A percentile compares a stretch with the other conserved stretches of the same genome.
These are phyloP conservation scores for Colletotrichum higginsianum DNA, from an alignment of 2,329 filamentous ascomycete genomes.

Conservation along the genomic window DNA sequence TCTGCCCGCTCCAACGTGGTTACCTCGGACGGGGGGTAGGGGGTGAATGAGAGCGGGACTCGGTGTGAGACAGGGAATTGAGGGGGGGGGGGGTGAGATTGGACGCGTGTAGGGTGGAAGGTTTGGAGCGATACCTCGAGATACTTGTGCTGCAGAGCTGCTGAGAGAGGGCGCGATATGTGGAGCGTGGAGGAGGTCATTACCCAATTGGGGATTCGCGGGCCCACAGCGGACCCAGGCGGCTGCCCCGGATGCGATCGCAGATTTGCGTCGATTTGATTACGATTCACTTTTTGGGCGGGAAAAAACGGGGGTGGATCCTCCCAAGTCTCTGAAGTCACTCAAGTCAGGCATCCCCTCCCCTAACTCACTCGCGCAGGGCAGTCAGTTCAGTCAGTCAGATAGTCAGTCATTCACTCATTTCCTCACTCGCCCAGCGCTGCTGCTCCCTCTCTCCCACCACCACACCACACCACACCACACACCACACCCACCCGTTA, in stretches of 20 bases:
- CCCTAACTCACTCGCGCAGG: neutral
- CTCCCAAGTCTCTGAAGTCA: neutral
- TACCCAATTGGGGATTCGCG: constrained; percentile 10
- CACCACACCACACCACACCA: neutral
- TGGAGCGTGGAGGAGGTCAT: neutral
- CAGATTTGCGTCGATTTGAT: constrained; percentile 43
- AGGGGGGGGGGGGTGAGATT: too few species aligned
- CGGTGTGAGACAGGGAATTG: too few species aligned
- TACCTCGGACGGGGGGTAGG: constrained; percentile 8
- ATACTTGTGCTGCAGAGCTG: neutral
- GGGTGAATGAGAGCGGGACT: neutral
- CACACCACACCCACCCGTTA: constrained; percentile 1
- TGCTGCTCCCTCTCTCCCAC: too few species aligned
- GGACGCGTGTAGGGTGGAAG: too few species aligned
- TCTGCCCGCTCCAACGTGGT: neutral
- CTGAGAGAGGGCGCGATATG: neutral
- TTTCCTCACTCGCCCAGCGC: neutral
- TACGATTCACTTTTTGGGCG: constrained; percentile 38
- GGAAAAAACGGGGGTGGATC: constrained; percentile 33
- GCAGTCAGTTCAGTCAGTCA: too few species aligned
- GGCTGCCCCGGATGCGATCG: constrained; percentile 41
- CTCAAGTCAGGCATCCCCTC: constrained; percentile 16
- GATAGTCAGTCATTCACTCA: neutral
- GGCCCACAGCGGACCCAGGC: constrained; percentile 31
- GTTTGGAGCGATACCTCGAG: neutral